Base-by-base conservation (phyloP, 208 protist species). In the Porcisia hertigi region DNA sequence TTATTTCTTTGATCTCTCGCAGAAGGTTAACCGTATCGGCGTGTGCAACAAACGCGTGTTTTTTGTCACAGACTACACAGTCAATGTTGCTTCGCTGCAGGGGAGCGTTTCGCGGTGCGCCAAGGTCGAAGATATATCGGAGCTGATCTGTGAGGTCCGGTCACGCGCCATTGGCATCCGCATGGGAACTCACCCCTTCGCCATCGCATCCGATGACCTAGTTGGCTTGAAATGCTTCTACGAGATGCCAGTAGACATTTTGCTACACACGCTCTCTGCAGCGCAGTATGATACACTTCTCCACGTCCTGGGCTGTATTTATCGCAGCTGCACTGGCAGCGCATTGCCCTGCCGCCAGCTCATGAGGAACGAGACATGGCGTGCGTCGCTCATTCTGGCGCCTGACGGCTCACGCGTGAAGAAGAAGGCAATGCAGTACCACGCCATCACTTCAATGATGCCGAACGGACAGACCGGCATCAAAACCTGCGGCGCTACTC, bases 201-300 rank as follows among this genome's bases (percentile, higher is more conserved):
- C 77, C 20, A 41, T 80, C 2, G 8, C 49, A 64, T 43, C 66
- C 52, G 30, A 67, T 14, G 52, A 74, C 65, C 43, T 34, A 49
- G 2, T 60, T 9, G 34, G 45, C 54, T 54, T 59, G 65, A 66
- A 74, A 49, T 69, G 70, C 76, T 87, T 86, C 62, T 73, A 71
- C 53, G 82, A 86, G 72, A 87, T 90, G 82, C 82, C 86, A 11
- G 86, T 90, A 11, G 86, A 90, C 67, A 20, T 82, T 39, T 60
- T 87, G 20, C 69, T 86, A 11, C 81, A 80, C 47, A 52, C 66
- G 5, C 53, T 69, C 11, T 75, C 62, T 12, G 16, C 8, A 1
- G 73, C 63, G n/a, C 73, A 80, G 53, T 53, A 71, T n/a, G 45
- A 14, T 0, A 30, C 80, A 36, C 53, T 90, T 5, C 20, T 79